Percentiles rank a stretch among this genome's conserved stretches.
Evolutionary conservation across 495 filamentous ascomycete species (phyloP).

Genomic region (Xylaria longipes): DNA sequence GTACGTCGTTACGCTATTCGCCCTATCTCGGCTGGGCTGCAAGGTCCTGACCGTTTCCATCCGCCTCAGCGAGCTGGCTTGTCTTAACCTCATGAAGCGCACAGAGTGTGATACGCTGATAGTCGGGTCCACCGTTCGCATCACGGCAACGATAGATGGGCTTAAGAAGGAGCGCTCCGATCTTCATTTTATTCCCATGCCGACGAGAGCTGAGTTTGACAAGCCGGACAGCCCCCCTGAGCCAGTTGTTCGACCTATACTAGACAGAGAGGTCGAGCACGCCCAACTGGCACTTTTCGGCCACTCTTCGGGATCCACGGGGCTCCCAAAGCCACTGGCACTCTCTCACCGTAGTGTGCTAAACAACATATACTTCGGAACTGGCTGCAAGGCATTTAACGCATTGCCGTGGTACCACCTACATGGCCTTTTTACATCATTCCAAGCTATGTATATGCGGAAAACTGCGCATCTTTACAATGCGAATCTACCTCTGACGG

Average conservation of each 20-base stretch:
- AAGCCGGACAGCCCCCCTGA: conserved; percentile 32
- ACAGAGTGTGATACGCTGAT: conserved; percentile 52
- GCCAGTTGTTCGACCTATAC: conserved; percentile 38
- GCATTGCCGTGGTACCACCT: conserved; percentile 64
- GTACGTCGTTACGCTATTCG: conserved; percentile 64
- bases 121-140: conserved; percentile 41
- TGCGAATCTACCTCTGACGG: conserved; percentile 61
- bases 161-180: conserved; percentile 45
- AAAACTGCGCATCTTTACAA: conserved; percentile 59
- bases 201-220: conserved; percentile 47
- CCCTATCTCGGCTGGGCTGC: conserved; percentile 63
- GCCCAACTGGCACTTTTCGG: conserved; percentile 53
- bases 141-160: conserved; percentile 51
- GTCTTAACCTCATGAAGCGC: conserved; percentile 56
- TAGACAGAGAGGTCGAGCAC: conserved; percentile 47
- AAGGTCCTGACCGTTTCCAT: conserved; percentile 66
- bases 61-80: conserved; percentile 59
- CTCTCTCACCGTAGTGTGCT: conserved; percentile 40
- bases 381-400: conserved; percentile 57
- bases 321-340: conserved; percentile 60
- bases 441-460: conserved; percentile 60
- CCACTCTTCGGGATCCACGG: conserved; percentile 66
- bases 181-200: conserved; percentile 40
- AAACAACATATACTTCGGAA: conserved; percentile 48
- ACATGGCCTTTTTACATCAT: conserved; percentile 54